Evolutionary conservation across 768 basidiomycete genomes (phyloP).

Genomic region (Terana coerulea): DNA sequence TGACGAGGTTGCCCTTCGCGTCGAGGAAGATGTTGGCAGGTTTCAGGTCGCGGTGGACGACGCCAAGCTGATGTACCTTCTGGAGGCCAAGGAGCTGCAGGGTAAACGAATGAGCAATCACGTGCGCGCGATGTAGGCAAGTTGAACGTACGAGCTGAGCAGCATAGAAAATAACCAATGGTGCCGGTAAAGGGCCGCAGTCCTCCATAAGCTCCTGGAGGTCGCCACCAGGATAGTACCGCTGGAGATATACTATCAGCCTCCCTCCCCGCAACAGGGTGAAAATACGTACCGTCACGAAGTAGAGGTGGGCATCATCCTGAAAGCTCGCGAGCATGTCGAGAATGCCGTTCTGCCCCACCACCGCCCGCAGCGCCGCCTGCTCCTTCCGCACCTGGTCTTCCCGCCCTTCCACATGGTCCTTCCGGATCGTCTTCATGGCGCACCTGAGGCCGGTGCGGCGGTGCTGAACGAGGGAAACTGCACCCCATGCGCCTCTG

Average conservation of each 20-base stretch:
- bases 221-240: slow-evolving; percentile 3
- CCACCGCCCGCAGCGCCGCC: not conserved
- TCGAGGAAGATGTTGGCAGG: slow-evolving; percentile 14
- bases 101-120: not conserved
- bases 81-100: slow-evolving; percentile 4
- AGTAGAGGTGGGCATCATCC: slow-evolving; percentile 3
- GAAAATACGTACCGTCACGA: slow-evolving; percentile 6
- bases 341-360: not conserved
- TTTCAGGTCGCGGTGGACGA: slow-evolving; percentile 15
- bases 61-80: slow-evolving; percentile 6
- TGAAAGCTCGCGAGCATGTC: slow-evolving; percentile 8
- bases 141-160: slow-evolving; percentile 8
- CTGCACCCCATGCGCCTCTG: not conserved
- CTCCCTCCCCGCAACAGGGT: not conserved
- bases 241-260: not conserved
- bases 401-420: not conserved
- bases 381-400: slow-evolving; percentile 1
- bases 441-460: not conserved
- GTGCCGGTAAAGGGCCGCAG: not conserved
- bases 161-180: not conserved
- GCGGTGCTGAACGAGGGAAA: not conserved
- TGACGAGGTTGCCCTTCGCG: slow-evolving; percentile 1
- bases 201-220: not conserved
- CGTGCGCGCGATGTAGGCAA: not conserved
- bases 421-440: not conserved